phyloP scores from a whole-genome alignment of 1,284 basidiomycete genomes.

The Grifola frondosa region DNA sequence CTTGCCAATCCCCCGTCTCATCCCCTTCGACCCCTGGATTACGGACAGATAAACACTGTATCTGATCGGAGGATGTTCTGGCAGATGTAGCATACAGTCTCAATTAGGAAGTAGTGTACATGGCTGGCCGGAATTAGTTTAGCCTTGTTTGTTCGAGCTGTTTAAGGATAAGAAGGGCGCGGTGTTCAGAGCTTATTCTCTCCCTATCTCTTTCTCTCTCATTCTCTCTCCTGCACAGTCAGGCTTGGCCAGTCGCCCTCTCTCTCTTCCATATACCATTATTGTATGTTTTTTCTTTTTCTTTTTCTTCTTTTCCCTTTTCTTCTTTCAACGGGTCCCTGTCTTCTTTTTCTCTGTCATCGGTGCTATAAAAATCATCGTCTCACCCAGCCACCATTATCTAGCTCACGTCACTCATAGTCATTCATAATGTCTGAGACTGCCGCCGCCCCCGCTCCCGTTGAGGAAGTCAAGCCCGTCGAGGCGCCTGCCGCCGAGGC shows the following conservation, averaged over 20 bases:
- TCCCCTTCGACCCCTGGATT: too few relatives aligned
- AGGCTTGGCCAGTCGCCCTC: constrained; percentile 26
- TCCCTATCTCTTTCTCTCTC: constrained; percentile 35
- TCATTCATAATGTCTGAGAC: constrained; percentile 75
- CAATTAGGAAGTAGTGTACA: constrained; percentile 19
- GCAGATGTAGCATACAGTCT: too few relatives aligned
- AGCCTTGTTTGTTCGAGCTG: constrained; percentile 45
- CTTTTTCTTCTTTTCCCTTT: constrained; percentile 24
- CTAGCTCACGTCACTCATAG: constrained; percentile 53
- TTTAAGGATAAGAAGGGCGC: constrained; percentile 53
- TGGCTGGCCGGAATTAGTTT: constrained; percentile 34
- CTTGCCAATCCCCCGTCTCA: too few relatives aligned
- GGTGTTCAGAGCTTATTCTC: constrained; percentile 30
- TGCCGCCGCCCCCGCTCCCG: constrained; percentile 43
- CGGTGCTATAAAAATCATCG: constrained; percentile 13
- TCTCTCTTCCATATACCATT: constrained; percentile 31
- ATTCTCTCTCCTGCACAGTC: constrained; percentile 31
- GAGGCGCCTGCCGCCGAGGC: constrained; percentile 44
- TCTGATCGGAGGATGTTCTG: too few relatives aligned
- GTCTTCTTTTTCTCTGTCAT: constrained; percentile 13
- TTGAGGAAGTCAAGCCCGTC: constrained; percentile 53
- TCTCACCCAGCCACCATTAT: constrained; percentile 22
- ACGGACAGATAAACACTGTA: too few relatives aligned
- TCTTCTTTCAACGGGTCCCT: constrained; percentile 11
- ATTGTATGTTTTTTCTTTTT: constrained; percentile 21